Evolutionary conservation across 1,139 yeast genomes (phyloP).

Genomic region (Saccharomyces hybrid): DNA sequence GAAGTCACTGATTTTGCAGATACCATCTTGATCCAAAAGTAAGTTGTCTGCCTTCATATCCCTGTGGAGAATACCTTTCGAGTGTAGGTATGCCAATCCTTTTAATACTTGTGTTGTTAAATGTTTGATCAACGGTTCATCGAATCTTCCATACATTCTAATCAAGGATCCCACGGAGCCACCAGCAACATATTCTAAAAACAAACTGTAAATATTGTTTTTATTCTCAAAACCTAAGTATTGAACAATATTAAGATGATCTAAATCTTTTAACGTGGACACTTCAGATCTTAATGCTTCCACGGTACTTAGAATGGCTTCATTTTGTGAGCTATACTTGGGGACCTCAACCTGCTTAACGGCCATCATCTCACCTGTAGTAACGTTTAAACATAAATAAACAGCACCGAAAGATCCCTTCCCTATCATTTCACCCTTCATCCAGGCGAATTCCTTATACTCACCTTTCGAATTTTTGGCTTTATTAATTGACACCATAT

Average conservation of each 20-base stretch:
- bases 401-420: slow-evolving; percentile 98
- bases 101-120: slow-evolving; percentile 72
- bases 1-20: slow-evolving; percentile 93
- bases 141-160: slow-evolving; percentile 77
- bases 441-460: slow-evolving; percentile 89
- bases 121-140: slow-evolving; percentile 64
- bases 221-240: slow-evolving; percentile 87
- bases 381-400: slow-evolving; percentile 82
- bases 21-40: slow-evolving; percentile 81
- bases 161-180: slow-evolving; percentile 90
- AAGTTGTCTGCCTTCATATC: slow-evolving; percentile 95
- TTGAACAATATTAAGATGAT: slow-evolving; percentile 90
- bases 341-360: slow-evolving; percentile 89
- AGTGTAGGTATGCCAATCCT: slow-evolving; percentile 81
- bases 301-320: slow-evolving; percentile 45
- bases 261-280: slow-evolving; percentile 87
- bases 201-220: slow-evolving; percentile 68
- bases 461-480: slow-evolving; percentile 54
- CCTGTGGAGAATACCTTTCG: slow-evolving; percentile 82
- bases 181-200: slow-evolving; percentile 94
- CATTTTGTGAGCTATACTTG: slow-evolving; percentile 38
- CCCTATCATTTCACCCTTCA: slow-evolving; percentile 94
- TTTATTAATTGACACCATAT: slow-evolving; percentile 37
- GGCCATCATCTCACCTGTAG: slow-evolving; percentile 98
- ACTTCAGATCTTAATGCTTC: slow-evolving; percentile 88